A percentile compares a stretch with the other conserved stretches of the same genome.
Conservation (phyloP, 108 stramenopile species). For the Cyclotella baltica region DNA sequence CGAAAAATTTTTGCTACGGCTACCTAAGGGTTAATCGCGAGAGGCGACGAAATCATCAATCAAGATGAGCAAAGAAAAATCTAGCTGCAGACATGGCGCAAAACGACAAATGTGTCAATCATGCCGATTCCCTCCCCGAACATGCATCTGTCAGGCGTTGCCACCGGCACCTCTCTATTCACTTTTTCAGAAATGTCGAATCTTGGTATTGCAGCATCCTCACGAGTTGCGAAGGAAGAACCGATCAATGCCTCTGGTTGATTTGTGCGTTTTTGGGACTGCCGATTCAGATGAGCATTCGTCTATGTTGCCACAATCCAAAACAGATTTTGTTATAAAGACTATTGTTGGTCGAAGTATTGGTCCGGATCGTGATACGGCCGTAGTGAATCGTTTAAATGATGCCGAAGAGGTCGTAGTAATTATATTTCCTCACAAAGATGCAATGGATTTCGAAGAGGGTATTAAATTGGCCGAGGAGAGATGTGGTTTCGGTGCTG, state of each 20-base stretch:
- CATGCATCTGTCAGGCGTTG: conserved; percentile 70
- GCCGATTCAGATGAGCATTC: neutral
- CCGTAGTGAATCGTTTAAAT: conserved; percentile 38
- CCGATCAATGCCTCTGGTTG: conserved; percentile 69
- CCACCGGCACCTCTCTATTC: conserved; percentile 46
- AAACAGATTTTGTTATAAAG: conserved; percentile 46
- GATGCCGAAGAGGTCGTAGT: conserved; percentile 48
- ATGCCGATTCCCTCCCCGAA: conserved; percentile 60
- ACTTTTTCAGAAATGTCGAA: conserved; percentile 39
- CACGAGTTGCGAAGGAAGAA: conserved; percentile 76
- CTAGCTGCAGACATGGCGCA: neutral
- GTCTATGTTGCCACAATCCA: neutral
- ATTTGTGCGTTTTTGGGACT: conserved; percentile 58
- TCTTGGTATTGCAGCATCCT: conserved; percentile 80
- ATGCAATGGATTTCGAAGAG: conserved; percentile 52
- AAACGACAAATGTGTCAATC: conserved; percentile 50
- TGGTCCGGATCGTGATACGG: conserved; percentile 42
- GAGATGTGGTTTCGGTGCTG: conserved; percentile 25
- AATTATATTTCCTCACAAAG: conserved; percentile 46
- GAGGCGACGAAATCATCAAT: no score
- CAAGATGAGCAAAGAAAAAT: no score
- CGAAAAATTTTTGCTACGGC: no score
- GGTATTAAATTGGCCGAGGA: conserved; percentile 43
- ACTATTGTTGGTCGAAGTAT: conserved; percentile 59
- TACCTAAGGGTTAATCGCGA: no score